Percentiles rank a stretch among this genome's conserved stretches.
phyloP scores from a whole-genome alignment of 1,139 yeast genomes.

The Sugiyamaella pinicola region DNA sequence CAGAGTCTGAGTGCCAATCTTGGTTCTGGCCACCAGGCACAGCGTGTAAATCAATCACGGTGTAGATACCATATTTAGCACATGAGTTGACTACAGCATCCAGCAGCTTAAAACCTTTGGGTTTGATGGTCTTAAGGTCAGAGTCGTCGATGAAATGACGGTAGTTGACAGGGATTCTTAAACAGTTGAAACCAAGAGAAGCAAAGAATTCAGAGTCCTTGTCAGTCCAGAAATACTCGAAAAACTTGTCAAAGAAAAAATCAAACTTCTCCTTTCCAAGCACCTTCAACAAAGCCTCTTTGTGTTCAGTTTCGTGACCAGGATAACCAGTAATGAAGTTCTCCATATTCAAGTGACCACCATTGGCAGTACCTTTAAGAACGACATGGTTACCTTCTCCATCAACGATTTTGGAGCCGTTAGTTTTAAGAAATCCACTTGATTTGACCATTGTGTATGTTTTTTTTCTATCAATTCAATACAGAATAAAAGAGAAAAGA shows the following conservation, averaged over 20 bases:
- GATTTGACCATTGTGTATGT: conserved; percentile 9
- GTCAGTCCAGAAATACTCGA: conserved; percentile 53
- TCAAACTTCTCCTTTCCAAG: conserved; percentile 50
- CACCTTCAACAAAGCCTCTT: conserved; percentile 42
- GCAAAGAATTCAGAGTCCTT: conserved; percentile 49
- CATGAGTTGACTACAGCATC: conserved; percentile 49
- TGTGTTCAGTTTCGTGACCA: conserved; percentile 53
- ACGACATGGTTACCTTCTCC: conserved; percentile 44
- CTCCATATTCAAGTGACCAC: conserved; percentile 55
- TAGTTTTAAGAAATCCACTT: conserved; percentile 32
- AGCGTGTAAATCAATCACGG: conserved; percentile 50
- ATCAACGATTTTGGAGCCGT: conserved; percentile 51
- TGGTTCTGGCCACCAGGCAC: conserved; percentile 54
- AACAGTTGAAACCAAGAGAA: conserved; percentile 48
- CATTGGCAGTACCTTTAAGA: conserved; percentile 49
- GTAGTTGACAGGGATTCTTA: conserved; percentile 53
- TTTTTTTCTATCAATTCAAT: not conserved
- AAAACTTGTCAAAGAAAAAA: conserved; percentile 51
- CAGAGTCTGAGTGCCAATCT: conserved; percentile 53
- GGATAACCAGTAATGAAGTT: conserved; percentile 55
- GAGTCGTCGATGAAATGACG: conserved; percentile 50
- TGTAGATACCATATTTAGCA: conserved; percentile 45
- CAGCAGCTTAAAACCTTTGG: conserved; percentile 48
- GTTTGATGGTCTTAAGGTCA: conserved; percentile 46
- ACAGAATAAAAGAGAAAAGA: not conserved